phyloP scores from a whole-genome alignment of 495 filamentous ascomycete genomes.

The Tuber magnatum region DNA sequence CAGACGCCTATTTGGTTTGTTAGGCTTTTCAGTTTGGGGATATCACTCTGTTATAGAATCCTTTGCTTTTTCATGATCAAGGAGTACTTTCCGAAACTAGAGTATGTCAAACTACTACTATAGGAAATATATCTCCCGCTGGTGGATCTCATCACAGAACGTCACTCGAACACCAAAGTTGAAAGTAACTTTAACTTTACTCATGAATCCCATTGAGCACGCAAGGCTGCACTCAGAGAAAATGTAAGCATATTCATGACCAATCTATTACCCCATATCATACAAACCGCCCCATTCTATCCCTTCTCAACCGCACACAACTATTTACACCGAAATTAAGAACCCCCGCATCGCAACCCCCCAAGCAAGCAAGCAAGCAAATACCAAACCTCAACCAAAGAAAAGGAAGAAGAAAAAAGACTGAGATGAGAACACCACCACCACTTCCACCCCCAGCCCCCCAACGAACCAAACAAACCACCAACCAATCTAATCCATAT shows the following conservation, averaged over 20 bases:
- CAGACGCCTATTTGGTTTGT: not conserved
- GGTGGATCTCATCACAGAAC: not conserved
- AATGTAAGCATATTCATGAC: not conserved
- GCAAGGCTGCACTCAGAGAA: not conserved
- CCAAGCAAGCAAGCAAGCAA: not conserved
- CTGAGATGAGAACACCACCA: not conserved
- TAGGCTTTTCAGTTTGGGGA: not conserved
- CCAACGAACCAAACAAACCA: no score
- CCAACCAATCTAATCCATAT: slow-evolving; percentile 43
- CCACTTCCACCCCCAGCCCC: not conserved
- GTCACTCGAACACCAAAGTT: not conserved
- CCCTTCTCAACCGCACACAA: not conserved
- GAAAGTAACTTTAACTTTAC: not conserved
- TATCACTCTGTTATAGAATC: not conserved
- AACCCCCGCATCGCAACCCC: not conserved
- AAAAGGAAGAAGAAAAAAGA: slow-evolving; percentile 10
- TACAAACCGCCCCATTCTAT: slow-evolving; percentile 23
- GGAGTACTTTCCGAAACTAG: not conserved
- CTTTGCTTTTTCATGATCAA: not conserved
- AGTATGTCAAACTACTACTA: not conserved
- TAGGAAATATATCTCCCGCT: not conserved
- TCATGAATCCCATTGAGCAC: not conserved
- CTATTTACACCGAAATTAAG: not conserved
- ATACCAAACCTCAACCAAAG: slow-evolving; percentile 2
- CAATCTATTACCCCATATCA: slow-evolving; percentile 16